Conservation (phyloP, 148 eudicot genomes). For the Silene uniflora region DNA sequence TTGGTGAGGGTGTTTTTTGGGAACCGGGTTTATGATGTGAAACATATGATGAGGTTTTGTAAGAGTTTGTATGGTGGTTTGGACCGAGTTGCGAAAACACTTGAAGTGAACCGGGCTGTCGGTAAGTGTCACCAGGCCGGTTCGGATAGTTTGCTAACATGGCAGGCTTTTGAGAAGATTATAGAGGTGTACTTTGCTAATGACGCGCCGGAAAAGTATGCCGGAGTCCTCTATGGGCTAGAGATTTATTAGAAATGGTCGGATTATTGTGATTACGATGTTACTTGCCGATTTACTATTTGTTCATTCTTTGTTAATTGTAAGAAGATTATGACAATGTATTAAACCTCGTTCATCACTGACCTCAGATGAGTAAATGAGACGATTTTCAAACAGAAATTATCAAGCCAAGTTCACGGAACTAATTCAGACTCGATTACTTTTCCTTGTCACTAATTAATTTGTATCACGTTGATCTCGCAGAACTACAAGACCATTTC, state of each 20-base stretch:
- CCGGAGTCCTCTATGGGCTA: slow-evolving; percentile 58
- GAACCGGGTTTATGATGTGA: slow-evolving; percentile 48
- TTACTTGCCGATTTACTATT: not conserved
- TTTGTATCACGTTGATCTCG: too few relatives aligned
- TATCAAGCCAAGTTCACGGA: too few relatives aligned
- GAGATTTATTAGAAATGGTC: slow-evolving; percentile 27
- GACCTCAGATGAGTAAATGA: too few relatives aligned
- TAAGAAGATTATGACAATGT: not conserved
- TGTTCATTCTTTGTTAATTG: not conserved
- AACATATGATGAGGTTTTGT: slow-evolving; percentile 56
- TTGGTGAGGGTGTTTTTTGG: slow-evolving; percentile 42
- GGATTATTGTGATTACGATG: not conserved
- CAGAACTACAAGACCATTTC: too few relatives aligned
- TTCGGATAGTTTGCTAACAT: slow-evolving; percentile 67
- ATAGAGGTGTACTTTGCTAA: slow-evolving; percentile 41
- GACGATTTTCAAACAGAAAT: too few relatives aligned
- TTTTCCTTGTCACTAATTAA: too few relatives aligned
- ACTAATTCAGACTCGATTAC: too few relatives aligned
- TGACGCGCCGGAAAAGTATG: slow-evolving; percentile 35
- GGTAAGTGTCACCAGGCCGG: slow-evolving; percentile 80
- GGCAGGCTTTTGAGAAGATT: slow-evolving; percentile 60
- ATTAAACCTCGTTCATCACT: too few relatives aligned
- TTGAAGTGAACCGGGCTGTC: slow-evolving; percentile 46
- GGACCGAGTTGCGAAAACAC: slow-evolving; percentile 51
- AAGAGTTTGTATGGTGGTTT: slow-evolving; percentile 54